Base-by-base conservation (phyloP, 2,329 filamentous ascomycete genomes). In the Corynespora cassiicola region DNA sequence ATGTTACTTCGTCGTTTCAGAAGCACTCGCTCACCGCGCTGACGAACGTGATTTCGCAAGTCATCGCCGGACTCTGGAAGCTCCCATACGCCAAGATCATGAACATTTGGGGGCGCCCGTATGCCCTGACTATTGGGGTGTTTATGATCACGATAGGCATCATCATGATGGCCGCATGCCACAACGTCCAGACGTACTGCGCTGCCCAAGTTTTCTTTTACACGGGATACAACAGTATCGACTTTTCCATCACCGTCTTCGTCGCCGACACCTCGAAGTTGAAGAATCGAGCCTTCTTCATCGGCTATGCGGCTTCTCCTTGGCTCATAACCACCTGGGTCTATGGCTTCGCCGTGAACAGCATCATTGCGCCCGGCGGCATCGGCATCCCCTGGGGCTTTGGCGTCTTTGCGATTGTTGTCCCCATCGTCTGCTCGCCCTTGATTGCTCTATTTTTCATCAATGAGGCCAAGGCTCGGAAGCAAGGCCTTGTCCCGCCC, bases 111-210 rank as follows among this genome's bases (percentile, higher is more conserved):
- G 71, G 71, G 7, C 59, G 71, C 8, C 63, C 66, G 1, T 51
- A 66, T 29, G 71, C 67, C 5, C 62, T 68, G 14, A 42, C 52
- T 12, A 30, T 71, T 6, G 65, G 65, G 38, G 57, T 73, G 15
- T 38, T 33, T n/a, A 56, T 43, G 24, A 59, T 53, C 14, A 45
- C 56, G 21, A 36, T 67, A 14, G 61, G 61, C 5, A 51, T 88
- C 63, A 85, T 87, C 35, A 75, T 89, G 68, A 86, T 87, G 76
- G 86, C 86, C 5, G 75, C 72, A 2, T 87, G 80, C 64, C 74
- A 76, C 7, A 79, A 79, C 42, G 76, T 87, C 17, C 65, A 79
- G 47, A 80, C 77, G 1, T 88, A 84, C 63, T 81, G 80, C 31
- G 84, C 84, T 4, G 83, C 81, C 2, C 75, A 82, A 47, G 83